Percentiles rank a stretch among this genome's conserved stretches.
Conservation (phyloP, 2,329 filamentous ascomycete species). For the Hypoxylon sp. region DNA sequence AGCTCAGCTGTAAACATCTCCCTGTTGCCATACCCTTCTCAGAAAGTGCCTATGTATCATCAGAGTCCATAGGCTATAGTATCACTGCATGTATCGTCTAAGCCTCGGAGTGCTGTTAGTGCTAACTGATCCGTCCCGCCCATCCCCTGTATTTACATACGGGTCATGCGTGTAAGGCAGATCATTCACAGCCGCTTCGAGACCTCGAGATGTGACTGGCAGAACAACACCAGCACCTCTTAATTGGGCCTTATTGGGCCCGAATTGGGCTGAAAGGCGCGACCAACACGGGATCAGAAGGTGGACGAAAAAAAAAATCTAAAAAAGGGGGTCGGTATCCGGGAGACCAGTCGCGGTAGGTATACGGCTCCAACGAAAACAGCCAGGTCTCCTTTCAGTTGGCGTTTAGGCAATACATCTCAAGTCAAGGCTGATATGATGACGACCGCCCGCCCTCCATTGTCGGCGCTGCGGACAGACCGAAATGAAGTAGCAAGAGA, state of each 20-base stretch:
- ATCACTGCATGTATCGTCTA: conserved; percentile 2
- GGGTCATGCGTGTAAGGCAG: neutral
- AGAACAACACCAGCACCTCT: conserved; percentile 2
- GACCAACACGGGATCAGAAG: neutral
- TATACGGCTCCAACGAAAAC: conserved; percentile 16
- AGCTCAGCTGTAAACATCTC: neutral
- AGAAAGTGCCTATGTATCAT: neutral
- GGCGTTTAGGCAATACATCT: neutral
- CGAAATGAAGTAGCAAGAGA: neutral
- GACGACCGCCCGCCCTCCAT: too few species aligned
- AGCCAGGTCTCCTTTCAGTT: neutral
- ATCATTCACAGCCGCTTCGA: conserved; percentile 12
- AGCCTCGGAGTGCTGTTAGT: neutral
- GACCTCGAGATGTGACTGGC: neutral
- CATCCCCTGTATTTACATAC: neutral
- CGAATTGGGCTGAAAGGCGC: neutral
- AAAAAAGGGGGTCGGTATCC: neutral
- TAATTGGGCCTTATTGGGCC: too few species aligned
- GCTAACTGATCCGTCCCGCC: neutral
- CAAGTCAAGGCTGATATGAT: neutral
- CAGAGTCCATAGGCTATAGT: neutral
- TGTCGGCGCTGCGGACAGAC: neutral
- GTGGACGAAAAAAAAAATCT: neutral
- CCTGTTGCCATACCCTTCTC: neutral
- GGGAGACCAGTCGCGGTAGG: neutral